These are phyloP conservation scores for Pulveroboletus sp. DNA, from an alignment of 768 basidiomycete species.

Conservation along the genomic window DNA sequence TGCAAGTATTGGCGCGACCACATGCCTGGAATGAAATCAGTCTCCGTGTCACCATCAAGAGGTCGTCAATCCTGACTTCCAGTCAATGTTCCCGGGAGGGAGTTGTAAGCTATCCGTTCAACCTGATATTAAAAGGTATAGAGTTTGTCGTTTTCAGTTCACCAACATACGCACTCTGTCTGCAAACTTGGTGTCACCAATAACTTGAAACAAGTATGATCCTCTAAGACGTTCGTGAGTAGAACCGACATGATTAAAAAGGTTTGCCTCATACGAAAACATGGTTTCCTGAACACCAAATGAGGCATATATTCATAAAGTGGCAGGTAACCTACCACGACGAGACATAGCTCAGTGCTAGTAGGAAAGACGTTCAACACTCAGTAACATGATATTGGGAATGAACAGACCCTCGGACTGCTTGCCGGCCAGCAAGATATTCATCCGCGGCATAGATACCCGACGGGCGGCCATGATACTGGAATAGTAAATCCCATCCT, in stretches of 20 bases:
- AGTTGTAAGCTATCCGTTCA: slow-evolving; percentile 1
- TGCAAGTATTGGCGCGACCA: slow-evolving; percentile 60
- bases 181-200: slow-evolving; percentile 47
- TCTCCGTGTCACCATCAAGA: neutral
- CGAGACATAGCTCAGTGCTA: slow-evolving; percentile 1
- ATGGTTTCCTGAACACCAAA: neutral
- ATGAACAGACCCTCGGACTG: slow-evolving; percentile 46
- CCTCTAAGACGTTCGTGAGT: slow-evolving; percentile 34
- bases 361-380: neutral
- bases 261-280: neutral
- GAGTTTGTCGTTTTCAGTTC: neutral
- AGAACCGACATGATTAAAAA: neutral
- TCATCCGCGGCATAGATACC: slow-evolving; percentile 58
- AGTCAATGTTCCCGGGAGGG: neutral
- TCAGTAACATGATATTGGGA: neutral
- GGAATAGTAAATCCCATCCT: slow-evolving; percentile 55
- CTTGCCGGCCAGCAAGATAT: slow-evolving; percentile 54
- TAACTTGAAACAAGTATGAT: slow-evolving; percentile 50
- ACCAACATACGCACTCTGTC: slow-evolving; percentile 38
- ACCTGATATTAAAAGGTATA: neutral
- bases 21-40: slow-evolving; percentile 39
- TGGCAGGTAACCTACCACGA: neutral
- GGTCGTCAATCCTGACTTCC: neutral
- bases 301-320: neutral
- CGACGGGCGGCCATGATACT: slow-evolving; percentile 57